These are phyloP conservation scores for Phyllosticta paracitricarpa DNA, from an alignment of 2,329 filamentous ascomycete genomes.

Conservation along the genomic window DNA sequence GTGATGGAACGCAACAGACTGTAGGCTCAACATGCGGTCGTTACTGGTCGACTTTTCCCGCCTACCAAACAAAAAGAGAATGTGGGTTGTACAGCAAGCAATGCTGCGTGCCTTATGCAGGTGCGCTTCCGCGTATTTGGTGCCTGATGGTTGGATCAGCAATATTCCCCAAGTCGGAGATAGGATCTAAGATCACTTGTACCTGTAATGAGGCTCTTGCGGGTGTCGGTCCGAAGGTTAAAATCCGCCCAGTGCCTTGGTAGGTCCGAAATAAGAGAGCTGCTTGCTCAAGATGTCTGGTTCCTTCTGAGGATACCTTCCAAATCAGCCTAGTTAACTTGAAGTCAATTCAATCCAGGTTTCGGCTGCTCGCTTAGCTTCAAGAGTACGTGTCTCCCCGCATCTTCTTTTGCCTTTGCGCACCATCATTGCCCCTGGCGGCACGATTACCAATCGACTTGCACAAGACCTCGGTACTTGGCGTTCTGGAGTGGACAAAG, in stretches of 20 bases:
- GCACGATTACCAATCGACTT: too few relatives aligned
- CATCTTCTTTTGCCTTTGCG: neutral
- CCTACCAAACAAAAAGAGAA: neutral
- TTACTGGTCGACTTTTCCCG: neutral
- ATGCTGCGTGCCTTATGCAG: neutral
- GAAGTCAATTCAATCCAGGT: neutral
- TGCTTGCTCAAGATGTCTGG: neutral
- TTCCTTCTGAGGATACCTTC: neutral
- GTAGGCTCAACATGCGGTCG: neutral
- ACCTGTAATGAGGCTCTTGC: neutral
- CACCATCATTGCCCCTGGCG: too few relatives aligned
- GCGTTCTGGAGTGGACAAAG: too few relatives aligned
- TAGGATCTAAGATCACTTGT: neutral
- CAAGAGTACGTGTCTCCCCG: neutral
- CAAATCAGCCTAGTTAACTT: neutral
- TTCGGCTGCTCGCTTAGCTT: neutral
- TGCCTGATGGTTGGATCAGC: neutral
- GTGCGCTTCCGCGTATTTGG: neutral
- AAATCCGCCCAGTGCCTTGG: neutral
- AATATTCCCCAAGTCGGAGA: neutral
- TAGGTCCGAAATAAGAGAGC: neutral
- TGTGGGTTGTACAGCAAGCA: neutral
- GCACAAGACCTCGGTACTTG: too few relatives aligned
- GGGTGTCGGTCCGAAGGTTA: neutral
- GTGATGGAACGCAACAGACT: neutral